These are phyloP conservation scores for Scutellaria baicalensis DNA, from an alignment of 257 asterid genomes.

Conservation along the genomic window DNA sequence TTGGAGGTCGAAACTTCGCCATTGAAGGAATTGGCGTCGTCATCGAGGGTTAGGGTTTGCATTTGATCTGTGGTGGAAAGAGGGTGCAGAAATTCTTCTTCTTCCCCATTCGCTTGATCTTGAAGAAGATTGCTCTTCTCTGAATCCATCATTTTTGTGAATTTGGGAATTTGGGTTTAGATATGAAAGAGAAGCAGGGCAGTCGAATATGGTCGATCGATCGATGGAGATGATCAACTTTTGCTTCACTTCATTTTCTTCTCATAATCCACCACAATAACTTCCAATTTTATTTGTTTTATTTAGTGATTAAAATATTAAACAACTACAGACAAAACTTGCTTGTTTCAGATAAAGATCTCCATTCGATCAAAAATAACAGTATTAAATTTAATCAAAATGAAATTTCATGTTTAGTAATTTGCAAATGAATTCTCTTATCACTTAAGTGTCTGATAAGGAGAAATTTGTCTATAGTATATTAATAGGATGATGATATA, in stretches of 20 bases:
- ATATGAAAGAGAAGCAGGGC: conserved; percentile 6
- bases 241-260: neutral
- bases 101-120: conserved; percentile 19
- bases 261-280: no score
- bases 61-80: conserved; percentile 32
- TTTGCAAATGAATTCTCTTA: no score
- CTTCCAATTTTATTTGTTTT: no score
- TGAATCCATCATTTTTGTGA: conserved; percentile 17
- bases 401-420: no score
- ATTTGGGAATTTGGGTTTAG: neutral
- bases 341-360: no score
- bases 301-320: no score
- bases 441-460: no score
- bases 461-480: no score
- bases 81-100: conserved; percentile 28
- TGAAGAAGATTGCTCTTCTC: neutral
- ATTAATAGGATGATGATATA: no score
- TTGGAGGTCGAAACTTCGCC: conserved; percentile 48
- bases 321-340: no score
- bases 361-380: no score
- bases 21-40: conserved; percentile 14
- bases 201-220: neutral
- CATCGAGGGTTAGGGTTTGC: conserved; percentile 56
- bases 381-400: no score
- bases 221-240: neutral